Evolutionary conservation across 2,329 filamentous ascomycete species (phyloP), one percentile per base, ranked within the genome.

Genomic region (Paramyrothecium sp.): DNA sequence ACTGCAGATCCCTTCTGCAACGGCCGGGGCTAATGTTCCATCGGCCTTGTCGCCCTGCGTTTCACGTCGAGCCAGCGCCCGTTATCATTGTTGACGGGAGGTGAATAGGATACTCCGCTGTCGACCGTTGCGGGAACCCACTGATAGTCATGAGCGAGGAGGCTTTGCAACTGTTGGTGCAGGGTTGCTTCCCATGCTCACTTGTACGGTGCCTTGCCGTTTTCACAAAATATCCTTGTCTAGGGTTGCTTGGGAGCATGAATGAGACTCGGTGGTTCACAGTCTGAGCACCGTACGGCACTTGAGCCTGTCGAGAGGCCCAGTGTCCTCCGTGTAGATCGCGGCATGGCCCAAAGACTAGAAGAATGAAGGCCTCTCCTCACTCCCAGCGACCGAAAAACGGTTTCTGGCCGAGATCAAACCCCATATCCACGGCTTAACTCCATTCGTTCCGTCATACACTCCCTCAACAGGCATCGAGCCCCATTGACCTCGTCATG

Each of bases 401-500:
- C 13, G 38, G 13, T 16, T 12, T 30, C 5, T 30, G 10, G 26
- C 5, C 26, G 26, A 30, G 10, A 4, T 30, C 10, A 30, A 30
- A n/a, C n/a, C n/a, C 10, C 26, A 30, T 10, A 5, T 10, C 26
- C 26, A 10, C 26, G 26, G 26, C 26, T 30, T 10, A 30, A 30
- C 26, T 30, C 10, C 26, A 30, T 30, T 30, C 26, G 10, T 30
- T 30, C n/a, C n/a, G n/a, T n/a, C 26, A 30, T 30, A 5, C 26
- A 4, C 10, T 30, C 10, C 26, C 10, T 30, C 26, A 4, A 30
- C 5, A 10, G 26, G 10, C 26, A 30, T 10, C 26, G 10, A 30
- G 26, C 10, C 26, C 26, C 5, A 30, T 30, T 55, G n/a, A n/a
- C n/a, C n/a, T 26, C 50, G 50, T 17, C 23, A 67, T 68, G 64